Percentiles rank a stretch among this genome's conserved stretches.
Evolutionary conservation across 306 rosid species (phyloP).

Genomic region (Dryas alaskensis): DNA sequence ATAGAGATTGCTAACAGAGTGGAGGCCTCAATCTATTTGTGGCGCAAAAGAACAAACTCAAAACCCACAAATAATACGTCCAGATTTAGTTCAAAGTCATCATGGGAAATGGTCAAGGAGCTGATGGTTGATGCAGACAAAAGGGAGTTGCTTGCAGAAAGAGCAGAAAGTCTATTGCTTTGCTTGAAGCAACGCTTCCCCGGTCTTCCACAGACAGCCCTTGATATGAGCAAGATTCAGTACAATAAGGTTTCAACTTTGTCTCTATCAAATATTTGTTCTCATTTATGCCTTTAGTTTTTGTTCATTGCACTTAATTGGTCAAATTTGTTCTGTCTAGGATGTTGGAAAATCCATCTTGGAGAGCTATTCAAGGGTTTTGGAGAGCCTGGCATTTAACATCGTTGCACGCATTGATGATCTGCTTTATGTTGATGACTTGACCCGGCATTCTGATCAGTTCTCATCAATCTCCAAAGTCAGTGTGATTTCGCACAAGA

Average conservation of each 20-base stretch:
- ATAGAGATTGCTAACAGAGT: slow-evolving; percentile 79
- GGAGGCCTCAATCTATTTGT: slow-evolving; percentile 72
- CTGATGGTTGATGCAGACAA: slow-evolving; percentile 85
- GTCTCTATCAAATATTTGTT: not conserved
- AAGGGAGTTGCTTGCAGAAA: slow-evolving; percentile 78
- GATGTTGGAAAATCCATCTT: slow-evolving; percentile 87
- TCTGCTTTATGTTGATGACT: slow-evolving; percentile 78
- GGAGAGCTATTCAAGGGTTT: slow-evolving; percentile 92
- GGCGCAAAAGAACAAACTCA: slow-evolving; percentile 59
- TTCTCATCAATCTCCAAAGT: slow-evolving; percentile 58
- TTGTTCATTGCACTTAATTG: not conserved
- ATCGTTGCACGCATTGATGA: slow-evolving; percentile 87
- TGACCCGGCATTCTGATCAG: slow-evolving; percentile 64
- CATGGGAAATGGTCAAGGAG: slow-evolving; percentile 99
- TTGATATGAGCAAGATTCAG: slow-evolving; percentile 94
- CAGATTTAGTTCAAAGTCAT: slow-evolving; percentile 62
- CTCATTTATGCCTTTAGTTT: not conserved
- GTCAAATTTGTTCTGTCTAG: slow-evolving; percentile 35
- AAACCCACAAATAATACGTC: slow-evolving; percentile 44
- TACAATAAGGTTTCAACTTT: slow-evolving; percentile 67
- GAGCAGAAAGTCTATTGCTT: slow-evolving; percentile 80
- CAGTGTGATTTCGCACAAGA: slow-evolving; percentile 65
- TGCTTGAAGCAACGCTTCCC: slow-evolving; percentile 89
- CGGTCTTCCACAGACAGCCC: slow-evolving; percentile 83
- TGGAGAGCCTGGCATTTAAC: slow-evolving; percentile 89